phyloP scores from a whole-genome alignment of 2,329 filamentous ascomycete species.

The Arthrobotrys sinensis region DNA sequence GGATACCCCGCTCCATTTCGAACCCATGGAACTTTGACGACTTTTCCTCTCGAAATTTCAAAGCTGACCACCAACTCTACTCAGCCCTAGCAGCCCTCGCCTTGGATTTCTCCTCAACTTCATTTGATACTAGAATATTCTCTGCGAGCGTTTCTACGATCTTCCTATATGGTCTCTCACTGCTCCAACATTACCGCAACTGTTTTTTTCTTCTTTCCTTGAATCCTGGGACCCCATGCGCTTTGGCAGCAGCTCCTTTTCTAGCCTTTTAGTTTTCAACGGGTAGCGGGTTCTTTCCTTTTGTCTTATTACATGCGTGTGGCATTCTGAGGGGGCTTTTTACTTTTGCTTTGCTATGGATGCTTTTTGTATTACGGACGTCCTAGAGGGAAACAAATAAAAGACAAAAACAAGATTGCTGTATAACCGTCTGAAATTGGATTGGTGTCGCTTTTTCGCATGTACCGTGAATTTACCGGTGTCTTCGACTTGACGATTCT shows the following conservation, averaged over 20 bases:
- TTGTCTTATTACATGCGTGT: conserved; percentile 24
- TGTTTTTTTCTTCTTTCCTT: conserved; percentile 20
- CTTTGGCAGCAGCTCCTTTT: conserved; percentile 29
- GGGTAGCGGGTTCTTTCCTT: conserved; percentile 48
- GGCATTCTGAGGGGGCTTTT: conserved; percentile 41
- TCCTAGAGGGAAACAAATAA: conserved; percentile 22
- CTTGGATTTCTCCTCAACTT: conserved; percentile 6
- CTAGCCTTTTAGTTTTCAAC: conserved; percentile 24
- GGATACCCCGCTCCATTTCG: conserved; percentile 43
- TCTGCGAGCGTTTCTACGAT: conserved; percentile 10
- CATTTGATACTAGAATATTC: conserved; percentile 9
- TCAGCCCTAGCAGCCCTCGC: neutral
- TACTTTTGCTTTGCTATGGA: conserved; percentile 31
- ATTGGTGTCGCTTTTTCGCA: neutral
- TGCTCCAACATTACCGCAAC: neutral
- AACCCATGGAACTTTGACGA: conserved; percentile 20
- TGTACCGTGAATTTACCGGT: neutral
- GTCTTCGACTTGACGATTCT: neutral
- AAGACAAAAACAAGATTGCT: conserved; percentile 26
- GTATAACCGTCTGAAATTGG: conserved; percentile 9
- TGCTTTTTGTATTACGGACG: conserved; percentile 31
- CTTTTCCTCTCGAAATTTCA: conserved; percentile 17
- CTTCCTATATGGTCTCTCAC: conserved; percentile 8
- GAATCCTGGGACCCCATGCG: conserved; percentile 32
- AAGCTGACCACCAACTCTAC: conserved; percentile 17